Conservation (phyloP, 352 stramenopile species). For the Phytophthora pini region DNA sequence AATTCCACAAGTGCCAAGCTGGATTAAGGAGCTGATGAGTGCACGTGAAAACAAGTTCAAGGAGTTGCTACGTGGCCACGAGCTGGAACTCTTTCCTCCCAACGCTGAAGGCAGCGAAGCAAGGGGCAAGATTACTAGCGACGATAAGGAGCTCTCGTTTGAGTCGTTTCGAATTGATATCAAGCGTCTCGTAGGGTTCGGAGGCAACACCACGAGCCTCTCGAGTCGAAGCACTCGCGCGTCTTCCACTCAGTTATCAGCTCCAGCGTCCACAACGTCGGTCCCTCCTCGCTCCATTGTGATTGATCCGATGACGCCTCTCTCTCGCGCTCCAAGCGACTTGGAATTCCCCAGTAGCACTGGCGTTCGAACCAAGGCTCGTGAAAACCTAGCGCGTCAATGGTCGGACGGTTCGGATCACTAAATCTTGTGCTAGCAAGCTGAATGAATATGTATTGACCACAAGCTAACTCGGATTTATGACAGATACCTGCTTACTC, state of each 20-base stretch:
- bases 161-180: slow-evolving; percentile 49
- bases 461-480: neutral
- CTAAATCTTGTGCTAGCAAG: slow-evolving; percentile 16
- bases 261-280: slow-evolving; percentile 20
- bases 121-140: neutral
- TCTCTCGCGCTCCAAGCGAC: slow-evolving; percentile 35
- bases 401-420: slow-evolving; percentile 60
- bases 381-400: slow-evolving; percentile 62
- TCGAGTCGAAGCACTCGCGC: slow-evolving; percentile 27
- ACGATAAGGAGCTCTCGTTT: slow-evolving; percentile 30
- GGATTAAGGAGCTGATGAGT: slow-evolving; percentile 63
- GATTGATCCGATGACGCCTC: slow-evolving; percentile 59
- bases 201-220: slow-evolving; percentile 35
- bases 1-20: slow-evolving; percentile 56
- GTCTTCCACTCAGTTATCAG: slow-evolving; percentile 11
- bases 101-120: slow-evolving; percentile 8
- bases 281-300: slow-evolving; percentile 38
- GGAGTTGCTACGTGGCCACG: slow-evolving; percentile 53
- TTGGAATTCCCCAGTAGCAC: slow-evolving; percentile 59
- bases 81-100: slow-evolving; percentile 55
- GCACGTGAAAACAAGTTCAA: slow-evolving; percentile 74
- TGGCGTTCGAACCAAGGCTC: slow-evolving; percentile 59
- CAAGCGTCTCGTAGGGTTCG: slow-evolving; percentile 39
- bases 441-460: slow-evolving; percentile 21
- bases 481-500: slow-evolving; percentile 24